A percentile compares a stretch with the other conserved stretches of the same genome.
These are phyloP conservation scores for Cardiospermum halicacabum DNA, from an alignment of 345 rosid genomes.

Conservation along the genomic window DNA sequence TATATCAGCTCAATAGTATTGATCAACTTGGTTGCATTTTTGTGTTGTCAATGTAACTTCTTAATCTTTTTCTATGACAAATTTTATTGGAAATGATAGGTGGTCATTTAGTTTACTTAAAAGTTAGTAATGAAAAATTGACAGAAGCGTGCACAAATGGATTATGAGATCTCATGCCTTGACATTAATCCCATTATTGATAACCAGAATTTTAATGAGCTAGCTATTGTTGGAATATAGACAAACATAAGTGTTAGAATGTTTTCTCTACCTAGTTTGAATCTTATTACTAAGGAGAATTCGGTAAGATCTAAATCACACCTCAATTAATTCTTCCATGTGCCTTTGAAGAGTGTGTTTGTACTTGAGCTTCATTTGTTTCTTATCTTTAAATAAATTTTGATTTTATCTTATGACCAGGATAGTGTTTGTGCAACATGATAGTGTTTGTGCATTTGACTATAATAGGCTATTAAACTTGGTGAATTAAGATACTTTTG, in stretches of 20 bases:
- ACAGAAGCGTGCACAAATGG: slow-evolving; percentile 68
- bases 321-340: slow-evolving; percentile 91
- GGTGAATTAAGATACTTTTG: neutral
- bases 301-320: slow-evolving; percentile 92
- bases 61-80: slow-evolving; percentile 30
- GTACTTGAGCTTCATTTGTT: slow-evolving; percentile 3
- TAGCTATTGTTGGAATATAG: slow-evolving; percentile 99
- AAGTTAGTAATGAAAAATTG: slow-evolving; percentile 78
- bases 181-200: slow-evolving; percentile 90
- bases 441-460: neutral
- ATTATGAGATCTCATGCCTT: slow-evolving; percentile 88
- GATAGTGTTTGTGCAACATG: neutral
- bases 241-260: slow-evolving; percentile 84
- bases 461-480: neutral
- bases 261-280: slow-evolving; percentile 75
- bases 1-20: neutral
- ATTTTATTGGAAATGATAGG: slow-evolving; percentile 93
- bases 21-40: neutral
- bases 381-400: neutral
- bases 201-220: slow-evolving; percentile 59
- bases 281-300: slow-evolving; percentile 73
- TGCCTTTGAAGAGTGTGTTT: slow-evolving; percentile 85
- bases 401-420: neutral
- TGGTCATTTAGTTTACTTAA: slow-evolving; percentile 85
- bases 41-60: neutral